Conservation (phyloP, 2,329 filamentous ascomycete genomes). For the Monosporascus ibericus region DNA sequence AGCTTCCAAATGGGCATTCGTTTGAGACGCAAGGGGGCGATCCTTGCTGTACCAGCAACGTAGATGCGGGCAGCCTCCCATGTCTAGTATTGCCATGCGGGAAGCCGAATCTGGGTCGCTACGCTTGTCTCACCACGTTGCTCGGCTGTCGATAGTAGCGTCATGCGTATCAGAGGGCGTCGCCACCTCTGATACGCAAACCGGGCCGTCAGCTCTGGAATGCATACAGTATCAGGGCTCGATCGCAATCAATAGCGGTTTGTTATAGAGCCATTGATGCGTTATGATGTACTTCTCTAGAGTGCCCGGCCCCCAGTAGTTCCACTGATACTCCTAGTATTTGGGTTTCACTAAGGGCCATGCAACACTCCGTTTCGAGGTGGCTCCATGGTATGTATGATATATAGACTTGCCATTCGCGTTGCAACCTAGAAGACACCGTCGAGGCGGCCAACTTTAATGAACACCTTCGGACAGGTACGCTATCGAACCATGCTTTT, state of each 20-base stretch:
- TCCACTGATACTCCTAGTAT: too few relatives aligned
- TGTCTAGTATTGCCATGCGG: neutral
- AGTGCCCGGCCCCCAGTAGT: too few relatives aligned
- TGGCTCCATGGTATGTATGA: too few relatives aligned
- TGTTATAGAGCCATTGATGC: too few relatives aligned
- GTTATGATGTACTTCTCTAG: too few relatives aligned
- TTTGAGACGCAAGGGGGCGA: neutral
- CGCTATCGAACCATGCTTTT: neutral
- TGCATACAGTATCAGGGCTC: too few relatives aligned
- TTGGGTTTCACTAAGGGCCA: too few relatives aligned
- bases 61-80: neutral
- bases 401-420: too few relatives aligned
- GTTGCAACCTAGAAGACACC: too few relatives aligned
- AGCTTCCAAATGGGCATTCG: neutral
- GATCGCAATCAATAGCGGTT: too few relatives aligned
- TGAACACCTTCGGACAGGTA: neutral
- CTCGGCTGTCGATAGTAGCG: neutral
- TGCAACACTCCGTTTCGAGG: too few relatives aligned
- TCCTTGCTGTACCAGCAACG: neutral
- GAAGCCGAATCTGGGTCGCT: neutral
- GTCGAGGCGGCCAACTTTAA: too few relatives aligned
- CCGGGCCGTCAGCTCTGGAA: neutral
- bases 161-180: neutral
- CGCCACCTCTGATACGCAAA: neutral
- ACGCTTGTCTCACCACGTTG: neutral